Percentiles rank a stretch among this genome's conserved stretches.
These are phyloP conservation scores for Rhynchosporium agropyri DNA, from an alignment of 2,329 filamentous ascomycete species.

Conservation along the genomic window DNA sequence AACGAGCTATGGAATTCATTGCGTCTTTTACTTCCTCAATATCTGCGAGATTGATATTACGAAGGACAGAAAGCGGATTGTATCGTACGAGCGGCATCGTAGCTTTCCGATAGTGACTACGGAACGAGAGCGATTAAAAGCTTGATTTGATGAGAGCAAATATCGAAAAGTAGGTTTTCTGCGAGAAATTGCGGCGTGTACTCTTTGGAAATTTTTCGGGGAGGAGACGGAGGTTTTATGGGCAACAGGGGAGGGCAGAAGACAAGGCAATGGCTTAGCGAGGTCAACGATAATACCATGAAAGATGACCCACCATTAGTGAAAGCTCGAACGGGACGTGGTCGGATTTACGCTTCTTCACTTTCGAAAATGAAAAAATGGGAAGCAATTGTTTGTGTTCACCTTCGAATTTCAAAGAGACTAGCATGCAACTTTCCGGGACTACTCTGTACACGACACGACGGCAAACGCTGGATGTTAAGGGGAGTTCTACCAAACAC, in stretches of 20 bases:
- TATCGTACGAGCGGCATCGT: slow-evolving; percentile 9
- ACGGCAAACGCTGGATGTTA: neutral
- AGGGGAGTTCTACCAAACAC: neutral
- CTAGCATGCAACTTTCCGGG: neutral
- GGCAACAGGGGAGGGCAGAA: neutral
- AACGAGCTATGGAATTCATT: neutral
- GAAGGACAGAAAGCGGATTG: slow-evolving; percentile 12
- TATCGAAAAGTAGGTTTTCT: no score
- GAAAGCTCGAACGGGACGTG: neutral
- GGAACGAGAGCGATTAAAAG: neutral
- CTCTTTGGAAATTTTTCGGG: neutral
- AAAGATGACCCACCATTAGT: neutral
- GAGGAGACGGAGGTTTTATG: neutral
- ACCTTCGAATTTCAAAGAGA: neutral
- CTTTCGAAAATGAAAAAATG: neutral
- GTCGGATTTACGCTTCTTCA: neutral
- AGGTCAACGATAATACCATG: slow-evolving; percentile 10
- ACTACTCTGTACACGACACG: neutral
- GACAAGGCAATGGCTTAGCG: neutral
- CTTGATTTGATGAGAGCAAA: neutral
- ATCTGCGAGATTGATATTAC: slow-evolving; percentile 12
- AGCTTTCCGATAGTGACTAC: neutral
- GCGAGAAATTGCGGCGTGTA: neutral
- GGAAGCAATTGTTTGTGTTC: slow-evolving; percentile 2
- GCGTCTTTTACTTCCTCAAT: neutral